These are phyloP conservation scores for Erysimum cheiranthoides DNA, from an alignment of 345 rosid species.

Conservation along the genomic window DNA sequence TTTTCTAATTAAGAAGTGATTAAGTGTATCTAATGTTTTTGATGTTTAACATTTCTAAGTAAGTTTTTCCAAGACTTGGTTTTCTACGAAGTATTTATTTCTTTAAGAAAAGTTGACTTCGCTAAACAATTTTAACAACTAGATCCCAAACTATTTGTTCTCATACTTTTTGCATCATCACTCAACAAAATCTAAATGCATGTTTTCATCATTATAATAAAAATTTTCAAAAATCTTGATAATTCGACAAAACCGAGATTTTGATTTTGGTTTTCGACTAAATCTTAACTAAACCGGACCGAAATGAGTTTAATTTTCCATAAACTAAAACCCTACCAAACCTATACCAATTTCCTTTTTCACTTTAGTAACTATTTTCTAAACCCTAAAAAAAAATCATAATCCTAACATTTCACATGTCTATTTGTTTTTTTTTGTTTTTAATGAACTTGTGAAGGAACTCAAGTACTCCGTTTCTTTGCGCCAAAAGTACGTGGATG, in stretches of 20 bases:
- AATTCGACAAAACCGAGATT: too few species aligned
- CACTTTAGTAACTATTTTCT: not conserved
- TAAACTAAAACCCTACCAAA: not conserved
- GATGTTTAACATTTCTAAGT: not conserved
- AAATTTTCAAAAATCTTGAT: too few species aligned
- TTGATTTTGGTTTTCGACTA: too few species aligned
- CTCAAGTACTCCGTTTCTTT: constrained; percentile 9
- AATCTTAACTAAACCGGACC: too few species aligned
- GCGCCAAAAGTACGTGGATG: constrained; percentile 5
- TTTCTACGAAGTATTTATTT: too few species aligned
- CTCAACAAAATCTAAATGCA: too few species aligned
- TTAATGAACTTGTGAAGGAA: constrained; percentile 3
- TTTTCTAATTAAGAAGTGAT: not conserved
- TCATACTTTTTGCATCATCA: not conserved
- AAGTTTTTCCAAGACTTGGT: not conserved
- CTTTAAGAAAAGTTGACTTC: too few species aligned
- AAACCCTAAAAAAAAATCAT: not conserved
- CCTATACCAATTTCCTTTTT: not conserved
- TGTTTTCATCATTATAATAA: too few species aligned
- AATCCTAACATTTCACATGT: not conserved
- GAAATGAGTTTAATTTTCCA: not conserved
- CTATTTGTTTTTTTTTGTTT: too few species aligned
- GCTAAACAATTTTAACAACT: too few species aligned
- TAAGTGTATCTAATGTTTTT: not conserved
- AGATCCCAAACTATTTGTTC: not conserved